phyloP scores from a whole-genome alignment of 2,329 filamentous ascomycete genomes.

The Venturia nashicola region DNA sequence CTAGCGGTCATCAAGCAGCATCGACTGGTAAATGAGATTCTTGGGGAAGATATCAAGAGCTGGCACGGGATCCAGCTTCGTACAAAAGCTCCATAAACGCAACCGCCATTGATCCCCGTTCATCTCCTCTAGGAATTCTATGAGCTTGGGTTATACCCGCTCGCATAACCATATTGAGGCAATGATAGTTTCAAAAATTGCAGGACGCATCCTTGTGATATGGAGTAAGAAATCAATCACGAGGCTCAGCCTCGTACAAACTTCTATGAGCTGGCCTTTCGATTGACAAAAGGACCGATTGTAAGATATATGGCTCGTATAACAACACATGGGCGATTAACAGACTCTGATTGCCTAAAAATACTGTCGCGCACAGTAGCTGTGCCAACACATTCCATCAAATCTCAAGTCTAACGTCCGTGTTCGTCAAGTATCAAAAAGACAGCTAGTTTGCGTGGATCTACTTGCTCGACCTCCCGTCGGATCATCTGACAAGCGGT shows the following conservation, averaged over 20 bases:
- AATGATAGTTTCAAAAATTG: background rate
- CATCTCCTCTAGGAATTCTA: background rate
- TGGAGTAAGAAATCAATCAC: background rate
- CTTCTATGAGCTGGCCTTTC: background rate
- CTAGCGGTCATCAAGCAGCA: constrained; percentile 68
- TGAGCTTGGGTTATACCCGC: background rate
- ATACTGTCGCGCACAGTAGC: background rate
- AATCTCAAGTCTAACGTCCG: background rate
- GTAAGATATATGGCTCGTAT: background rate
- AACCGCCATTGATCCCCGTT: background rate
- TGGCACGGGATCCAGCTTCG: constrained; percentile 79
- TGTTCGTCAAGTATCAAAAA: background rate
- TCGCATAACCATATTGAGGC: background rate
- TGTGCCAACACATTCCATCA: background rate
- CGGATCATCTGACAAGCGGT: background rate
- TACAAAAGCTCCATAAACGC: constrained; percentile 30
- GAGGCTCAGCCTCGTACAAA: background rate
- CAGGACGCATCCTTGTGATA: background rate
- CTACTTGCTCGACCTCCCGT: background rate
- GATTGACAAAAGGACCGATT: background rate
- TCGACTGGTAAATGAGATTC: constrained; percentile 61
- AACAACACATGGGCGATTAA: background rate
- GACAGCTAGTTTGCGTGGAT: background rate
- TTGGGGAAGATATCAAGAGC: constrained; percentile 62
- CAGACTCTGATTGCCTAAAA: background rate